Conservation (phyloP, 2,329 filamentous ascomycete species). For the Colletotrichum magnum region DNA sequence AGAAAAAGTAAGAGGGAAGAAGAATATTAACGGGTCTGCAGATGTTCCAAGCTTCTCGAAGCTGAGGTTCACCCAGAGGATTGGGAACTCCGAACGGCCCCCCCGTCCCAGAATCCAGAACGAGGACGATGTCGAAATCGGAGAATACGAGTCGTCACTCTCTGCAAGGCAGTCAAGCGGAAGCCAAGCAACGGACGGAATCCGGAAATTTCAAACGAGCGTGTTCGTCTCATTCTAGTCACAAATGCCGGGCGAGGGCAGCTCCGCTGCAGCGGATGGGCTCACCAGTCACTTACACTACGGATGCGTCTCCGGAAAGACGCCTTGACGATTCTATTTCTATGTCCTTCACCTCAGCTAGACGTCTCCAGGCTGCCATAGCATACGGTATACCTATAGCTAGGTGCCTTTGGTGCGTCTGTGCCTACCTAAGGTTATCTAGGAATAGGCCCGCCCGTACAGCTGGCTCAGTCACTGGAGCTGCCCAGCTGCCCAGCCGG, state of each 20-base stretch:
- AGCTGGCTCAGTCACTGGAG: no score
- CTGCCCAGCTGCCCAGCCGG: no score
- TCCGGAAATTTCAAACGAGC: background rate
- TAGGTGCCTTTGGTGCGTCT: no score
- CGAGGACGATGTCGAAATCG: background rate
- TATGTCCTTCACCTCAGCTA: no score
- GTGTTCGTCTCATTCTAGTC: background rate
- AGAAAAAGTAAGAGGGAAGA: constrained; percentile 23
- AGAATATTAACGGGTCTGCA: constrained; percentile 23
- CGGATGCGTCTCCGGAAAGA: no score
- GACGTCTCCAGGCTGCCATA: no score
- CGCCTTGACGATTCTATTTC: no score
- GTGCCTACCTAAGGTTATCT: no score
- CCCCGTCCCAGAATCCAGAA: background rate
- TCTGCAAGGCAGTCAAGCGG: background rate
- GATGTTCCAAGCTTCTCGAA: constrained; percentile 29
- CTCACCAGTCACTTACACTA: background rate
- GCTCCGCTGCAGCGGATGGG: constrained; percentile 6
- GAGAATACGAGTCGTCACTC: constrained; percentile 11
- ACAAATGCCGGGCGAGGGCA: constrained; percentile 5
- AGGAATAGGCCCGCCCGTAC: no score
- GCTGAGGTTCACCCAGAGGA: constrained; percentile 16
- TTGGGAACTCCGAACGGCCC: constrained; percentile 11
- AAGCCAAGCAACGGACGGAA: constrained; percentile 9
- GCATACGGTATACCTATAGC: no score